Base-by-base conservation (phyloP, 805 yeast genomes). In the Myxozyma udenii region DNA sequence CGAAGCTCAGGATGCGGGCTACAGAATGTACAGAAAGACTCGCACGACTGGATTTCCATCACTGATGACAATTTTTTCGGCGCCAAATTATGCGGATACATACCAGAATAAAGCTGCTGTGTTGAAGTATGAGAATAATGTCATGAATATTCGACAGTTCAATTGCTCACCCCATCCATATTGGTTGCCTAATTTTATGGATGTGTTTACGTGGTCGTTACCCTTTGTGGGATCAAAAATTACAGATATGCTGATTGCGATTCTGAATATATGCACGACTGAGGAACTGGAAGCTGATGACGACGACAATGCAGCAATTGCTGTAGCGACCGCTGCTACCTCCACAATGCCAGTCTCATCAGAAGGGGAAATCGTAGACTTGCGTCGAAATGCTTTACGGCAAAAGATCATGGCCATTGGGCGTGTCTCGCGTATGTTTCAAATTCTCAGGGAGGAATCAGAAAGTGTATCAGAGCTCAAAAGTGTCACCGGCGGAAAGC, bases 1-100 rank as follows among this genome's bases (percentile, higher is more conserved):
- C 68, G 97, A 91, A 71, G 97, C 97, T 1, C 98, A 91, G 69
- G 97, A 91, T 68, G 90, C 93, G 7, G 98, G 98, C 33, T 91
- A 90, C 70, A 75, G 96, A 66, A 93, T 93, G 87, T 91, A 91
- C 71, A 85, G 84, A 62, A 80, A 87, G 60, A 87, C 96, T 1
- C 78, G 80, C 55, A 76, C 85, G 3, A 82, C 89, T 64, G 95
- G 95, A 11, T 91, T 91, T 66, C 98, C 97, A 1, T 80, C 91
- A 4, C 76, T 91, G 35, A 78, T 91, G 67, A 89, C 98, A 2
- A 81, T 91, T 72, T 91, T 91, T 70, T 84, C 95, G 44, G 98
- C 98, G 0, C 98, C 98, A 3, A 91, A 91, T 68, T 91, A 91
- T 70, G 75, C 90, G 64, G 98, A 91, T 62, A 81, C 85, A 5